Percentiles rank a stretch among this genome's conserved stretches.
phyloP scores from a whole-genome alignment of 2,329 filamentous ascomycete species.

The Aspergillus neotritici region DNA sequence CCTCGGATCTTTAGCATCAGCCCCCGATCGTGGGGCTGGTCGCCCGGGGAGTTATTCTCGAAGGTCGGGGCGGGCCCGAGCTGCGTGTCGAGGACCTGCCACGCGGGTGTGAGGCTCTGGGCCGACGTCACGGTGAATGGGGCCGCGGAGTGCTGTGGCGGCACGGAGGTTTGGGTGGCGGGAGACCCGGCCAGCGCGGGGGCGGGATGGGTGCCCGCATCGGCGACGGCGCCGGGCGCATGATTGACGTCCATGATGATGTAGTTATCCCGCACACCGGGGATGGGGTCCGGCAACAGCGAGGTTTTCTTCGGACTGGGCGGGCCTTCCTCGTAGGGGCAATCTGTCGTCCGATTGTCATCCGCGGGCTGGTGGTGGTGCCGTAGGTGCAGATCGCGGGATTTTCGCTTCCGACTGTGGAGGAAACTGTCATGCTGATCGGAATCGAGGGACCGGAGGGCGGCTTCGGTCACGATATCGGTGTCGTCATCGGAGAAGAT shows the following conservation, averaged over 20 bases:
- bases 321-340: constrained; percentile 17
- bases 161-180: constrained; percentile 6
- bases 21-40: constrained; percentile 42
- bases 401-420: constrained; percentile 16
- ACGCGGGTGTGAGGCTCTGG: constrained; percentile 67
- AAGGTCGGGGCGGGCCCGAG: constrained; percentile 59
- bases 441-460: constrained; percentile 50
- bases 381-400: constrained; percentile 3
- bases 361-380: constrained; percentile 4
- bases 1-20: constrained; percentile 45
- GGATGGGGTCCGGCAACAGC: constrained; percentile 43
- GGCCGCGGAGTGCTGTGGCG: constrained; percentile 26
- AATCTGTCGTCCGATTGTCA: constrained; percentile 9
- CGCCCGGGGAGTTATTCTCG: constrained; percentile 49
- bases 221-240: constrained; percentile 3
- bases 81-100: constrained; percentile 57
- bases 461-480: constrained; percentile 65
- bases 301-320: constrained; percentile 21
- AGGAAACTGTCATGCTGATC: constrained; percentile 29
- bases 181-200: too few relatives aligned
- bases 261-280: constrained; percentile 50
- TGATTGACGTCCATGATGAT: constrained; percentile 52
- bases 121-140: constrained; percentile 57
- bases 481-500: constrained; percentile 89
- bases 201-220: neutral